These are phyloP conservation scores for Fragosphaeria purpurea DNA, from an alignment of 2,329 filamentous ascomycete species.

Conservation along the genomic window DNA sequence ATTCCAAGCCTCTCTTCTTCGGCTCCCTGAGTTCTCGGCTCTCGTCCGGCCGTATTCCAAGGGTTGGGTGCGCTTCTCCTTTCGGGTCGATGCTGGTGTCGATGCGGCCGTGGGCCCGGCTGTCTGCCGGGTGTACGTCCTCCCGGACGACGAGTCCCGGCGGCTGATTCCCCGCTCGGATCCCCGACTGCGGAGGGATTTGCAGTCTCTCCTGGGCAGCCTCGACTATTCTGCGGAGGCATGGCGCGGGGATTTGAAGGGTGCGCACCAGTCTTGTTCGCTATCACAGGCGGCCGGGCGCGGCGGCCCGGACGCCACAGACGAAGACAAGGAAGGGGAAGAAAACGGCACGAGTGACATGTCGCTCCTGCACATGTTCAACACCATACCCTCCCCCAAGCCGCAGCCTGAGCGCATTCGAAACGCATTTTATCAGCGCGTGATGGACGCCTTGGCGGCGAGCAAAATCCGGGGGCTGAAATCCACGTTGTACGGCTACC, in stretches of 20 bases:
- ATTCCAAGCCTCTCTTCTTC: conserved; percentile 11
- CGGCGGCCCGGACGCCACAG: neutral
- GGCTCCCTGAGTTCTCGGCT: conserved; percentile 3
- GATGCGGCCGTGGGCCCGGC: conserved; percentile 21
- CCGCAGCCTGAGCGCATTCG: conserved; percentile 41
- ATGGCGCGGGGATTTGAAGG: conserved; percentile 41
- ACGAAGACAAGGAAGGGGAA: conserved; percentile 6
- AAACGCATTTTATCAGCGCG: conserved; percentile 40
- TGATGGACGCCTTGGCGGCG: conserved; percentile 46
- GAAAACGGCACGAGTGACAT: conserved; percentile 18
- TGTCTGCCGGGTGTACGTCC: conserved; percentile 50
- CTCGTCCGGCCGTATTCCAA: conserved; percentile 22
- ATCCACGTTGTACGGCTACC: conserved; percentile 65
- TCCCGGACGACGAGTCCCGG: conserved; percentile 56
- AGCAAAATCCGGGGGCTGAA: conserved; percentile 46
- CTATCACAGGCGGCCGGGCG: no score
- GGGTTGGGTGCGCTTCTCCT: conserved; percentile 36
- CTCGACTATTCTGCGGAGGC: conserved; percentile 45
- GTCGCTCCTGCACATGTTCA: conserved; percentile 63
- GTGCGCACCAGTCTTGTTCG: neutral
- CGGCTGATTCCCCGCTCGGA: conserved; percentile 39
- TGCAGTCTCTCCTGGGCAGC: conserved; percentile 37
- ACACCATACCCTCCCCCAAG: conserved; percentile 57
- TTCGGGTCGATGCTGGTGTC: conserved; percentile 17
- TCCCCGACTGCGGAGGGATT: conserved; percentile 30